phyloP scores from a whole-genome alignment of 805 yeast genomes.

The Kodamaea kaohsiungensis region DNA sequence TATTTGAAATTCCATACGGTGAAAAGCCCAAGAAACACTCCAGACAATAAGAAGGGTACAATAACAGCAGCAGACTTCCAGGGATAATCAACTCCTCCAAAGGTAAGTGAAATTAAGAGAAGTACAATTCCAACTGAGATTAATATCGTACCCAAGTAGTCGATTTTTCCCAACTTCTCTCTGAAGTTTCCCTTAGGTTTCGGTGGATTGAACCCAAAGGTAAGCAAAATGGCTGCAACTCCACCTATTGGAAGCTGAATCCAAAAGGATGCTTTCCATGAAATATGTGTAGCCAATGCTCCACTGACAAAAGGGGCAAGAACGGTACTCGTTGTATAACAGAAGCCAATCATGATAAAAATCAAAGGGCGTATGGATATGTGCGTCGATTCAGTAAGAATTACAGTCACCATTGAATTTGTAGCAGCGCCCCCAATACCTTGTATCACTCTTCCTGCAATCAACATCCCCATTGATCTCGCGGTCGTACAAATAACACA shows the following conservation, averaged over 20 bases:
- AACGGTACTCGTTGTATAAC: slow-evolving; percentile 52
- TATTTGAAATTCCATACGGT: slow-evolving; percentile 40
- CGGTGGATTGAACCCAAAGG: slow-evolving; percentile 49
- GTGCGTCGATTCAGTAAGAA: slow-evolving; percentile 58
- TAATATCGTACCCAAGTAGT: slow-evolving; percentile 49
- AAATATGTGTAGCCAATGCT: slow-evolving; percentile 53
- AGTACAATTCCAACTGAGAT: slow-evolving; percentile 46
- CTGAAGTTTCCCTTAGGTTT: slow-evolving; percentile 37
- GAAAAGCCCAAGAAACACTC: slow-evolving; percentile 34
- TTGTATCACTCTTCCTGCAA: slow-evolving; percentile 69
- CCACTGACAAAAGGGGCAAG: slow-evolving; percentile 71
- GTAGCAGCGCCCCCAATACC: slow-evolving; percentile 77
- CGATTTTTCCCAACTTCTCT: slow-evolving; percentile 44
- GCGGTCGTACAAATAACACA: slow-evolving; percentile 60
- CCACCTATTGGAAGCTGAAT: slow-evolving; percentile 64
- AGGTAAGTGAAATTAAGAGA: slow-evolving; percentile 49
- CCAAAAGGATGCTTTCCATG: slow-evolving; percentile 82
- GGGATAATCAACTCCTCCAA: slow-evolving; percentile 52
- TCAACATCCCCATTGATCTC: slow-evolving; percentile 55
- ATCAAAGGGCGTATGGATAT: slow-evolving; percentile 37
- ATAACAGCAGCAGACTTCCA: slow-evolving; percentile 61
- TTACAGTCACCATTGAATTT: slow-evolving; percentile 55
- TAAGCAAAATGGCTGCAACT: slow-evolving; percentile 38
- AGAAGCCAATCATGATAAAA: slow-evolving; percentile 39
- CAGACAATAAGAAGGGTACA: slow-evolving; percentile 48